These are phyloP conservation scores for Agroathelia rolfsii DNA, from an alignment of 1,284 basidiomycete genomes.

Conservation along the genomic window DNA sequence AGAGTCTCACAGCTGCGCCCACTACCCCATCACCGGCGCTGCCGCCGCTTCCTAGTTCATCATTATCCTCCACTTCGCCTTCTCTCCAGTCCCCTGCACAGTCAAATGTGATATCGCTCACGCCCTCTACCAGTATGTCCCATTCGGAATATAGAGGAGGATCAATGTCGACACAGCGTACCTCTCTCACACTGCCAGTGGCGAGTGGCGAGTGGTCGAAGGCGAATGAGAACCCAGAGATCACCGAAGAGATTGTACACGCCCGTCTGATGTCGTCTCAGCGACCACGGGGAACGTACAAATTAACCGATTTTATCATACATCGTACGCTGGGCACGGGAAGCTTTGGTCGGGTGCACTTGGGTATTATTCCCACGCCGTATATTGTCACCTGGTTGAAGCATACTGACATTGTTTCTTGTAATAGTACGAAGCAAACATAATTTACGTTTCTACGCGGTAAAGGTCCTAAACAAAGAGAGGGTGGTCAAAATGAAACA, in stretches of 20 bases:
- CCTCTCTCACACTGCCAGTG: constrained; percentile 12
- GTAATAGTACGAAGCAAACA: constrained; percentile 78
- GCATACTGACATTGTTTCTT: constrained; percentile 4
- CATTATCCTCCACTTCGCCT: no score
- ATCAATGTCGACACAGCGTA: constrained; percentile 6
- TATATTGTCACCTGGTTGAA: constrained; percentile 7
- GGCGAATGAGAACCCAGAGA: no score
- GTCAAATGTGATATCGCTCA: no score
- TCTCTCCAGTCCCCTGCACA: no score
- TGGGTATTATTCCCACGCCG: constrained; percentile 44
- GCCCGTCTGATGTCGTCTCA: no score
- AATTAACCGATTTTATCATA: constrained; percentile 64
- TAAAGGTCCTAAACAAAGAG: constrained; percentile 92
- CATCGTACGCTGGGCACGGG: constrained; percentile 83
- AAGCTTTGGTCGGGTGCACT: constrained; percentile 90
- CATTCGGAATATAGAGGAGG: no score
- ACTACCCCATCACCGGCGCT: no score
- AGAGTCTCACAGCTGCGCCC: no score
- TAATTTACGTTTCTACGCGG: constrained; percentile 87
- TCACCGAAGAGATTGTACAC: no score
- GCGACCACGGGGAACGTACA: constrained; percentile 58
- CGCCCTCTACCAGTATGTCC: no score
- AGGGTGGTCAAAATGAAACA: constrained; percentile 95
- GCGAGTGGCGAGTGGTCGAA: no score
- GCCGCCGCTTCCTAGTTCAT: no score